phyloP scores from a whole-genome alignment of 2,329 filamentous ascomycete species.

The Fusarium proliferatum region DNA sequence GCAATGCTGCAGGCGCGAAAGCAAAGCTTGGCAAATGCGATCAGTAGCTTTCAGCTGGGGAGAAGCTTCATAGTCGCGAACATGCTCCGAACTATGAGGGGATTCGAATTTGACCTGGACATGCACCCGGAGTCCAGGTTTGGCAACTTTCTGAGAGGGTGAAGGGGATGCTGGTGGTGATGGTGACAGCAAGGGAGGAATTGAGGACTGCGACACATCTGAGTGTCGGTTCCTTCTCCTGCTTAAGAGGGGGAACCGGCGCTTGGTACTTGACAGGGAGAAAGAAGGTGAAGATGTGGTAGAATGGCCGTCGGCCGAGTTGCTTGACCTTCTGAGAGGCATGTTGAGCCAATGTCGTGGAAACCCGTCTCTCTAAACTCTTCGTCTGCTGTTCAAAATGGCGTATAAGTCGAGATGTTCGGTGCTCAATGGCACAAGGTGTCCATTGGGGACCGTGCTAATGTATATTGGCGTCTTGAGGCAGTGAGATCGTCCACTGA shows the following conservation, averaged over 20 bases:
- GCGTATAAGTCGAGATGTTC: conserved; percentile 6
- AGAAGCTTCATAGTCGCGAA: conserved; percentile 60
- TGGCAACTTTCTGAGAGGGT: conserved; percentile 16
- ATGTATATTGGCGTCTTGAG: conserved; percentile 9
- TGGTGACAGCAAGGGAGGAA: conserved; percentile 19
- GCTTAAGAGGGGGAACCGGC: conserved; percentile 48
- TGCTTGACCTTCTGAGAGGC: conserved; percentile 44
- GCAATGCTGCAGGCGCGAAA: conserved; percentile 63
- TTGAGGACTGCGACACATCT: conserved; percentile 38
- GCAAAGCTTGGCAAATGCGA: conserved; percentile 60
- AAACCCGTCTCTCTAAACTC: conserved; percentile 1
- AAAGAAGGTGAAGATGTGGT: conserved; percentile 36
- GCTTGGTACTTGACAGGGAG: conserved; percentile 43
- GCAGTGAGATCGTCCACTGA: background rate
- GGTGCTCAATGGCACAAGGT: conserved; percentile 32
- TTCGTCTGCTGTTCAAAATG: conserved; percentile 1
- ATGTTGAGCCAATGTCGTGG: conserved; percentile 30
- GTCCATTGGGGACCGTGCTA: conserved; percentile 30
- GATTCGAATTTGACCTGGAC: conserved; percentile 60
- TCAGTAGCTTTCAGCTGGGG: conserved; percentile 56
- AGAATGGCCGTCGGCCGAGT: conserved; percentile 41
- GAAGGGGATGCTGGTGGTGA: conserved; percentile 24
- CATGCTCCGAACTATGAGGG: conserved; percentile 57
- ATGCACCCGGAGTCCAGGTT: conserved; percentile 53
- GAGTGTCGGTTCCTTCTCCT: conserved; percentile 43